Evolutionary conservation across 148 eudicot genomes (phyloP).

Genomic region (Rhododendron vialii): DNA sequence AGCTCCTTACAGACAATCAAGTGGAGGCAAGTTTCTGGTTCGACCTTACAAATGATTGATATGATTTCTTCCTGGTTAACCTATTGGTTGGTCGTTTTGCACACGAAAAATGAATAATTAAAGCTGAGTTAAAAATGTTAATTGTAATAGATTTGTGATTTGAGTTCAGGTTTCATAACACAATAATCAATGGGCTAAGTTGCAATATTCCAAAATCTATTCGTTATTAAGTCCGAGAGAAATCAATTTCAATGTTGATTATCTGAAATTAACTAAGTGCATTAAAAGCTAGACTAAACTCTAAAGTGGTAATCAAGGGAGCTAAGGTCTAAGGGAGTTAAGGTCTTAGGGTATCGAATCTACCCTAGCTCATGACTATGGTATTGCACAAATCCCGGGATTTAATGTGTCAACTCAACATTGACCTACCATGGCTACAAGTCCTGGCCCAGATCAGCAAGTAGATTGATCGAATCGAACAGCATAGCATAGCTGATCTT

Average conservation of each 20-base stretch:
- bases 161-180: not conserved
- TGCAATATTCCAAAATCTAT: not conserved
- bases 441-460: not conserved
- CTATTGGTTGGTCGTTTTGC: not conserved
- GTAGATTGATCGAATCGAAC: not conserved
- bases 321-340: not conserved
- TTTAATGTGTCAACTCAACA: not conserved
- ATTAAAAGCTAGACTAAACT: not conserved
- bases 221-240: not conserved
- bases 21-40: constrained; percentile 69
- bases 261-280: not conserved
- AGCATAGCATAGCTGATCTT: not conserved
- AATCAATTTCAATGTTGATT: not conserved
- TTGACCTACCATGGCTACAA: not conserved
- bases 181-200: not conserved
- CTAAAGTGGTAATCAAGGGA: not conserved
- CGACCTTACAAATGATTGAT: not conserved
- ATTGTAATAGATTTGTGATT: not conserved
- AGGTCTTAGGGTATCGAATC: not conserved
- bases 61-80: not conserved
- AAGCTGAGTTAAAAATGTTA: not conserved
- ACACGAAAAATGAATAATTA: not conserved
- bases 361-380: not conserved
- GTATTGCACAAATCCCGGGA: not conserved
- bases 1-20: constrained; percentile 75